Evolutionary conservation across 2,329 filamentous ascomycete species (phyloP).

Genomic region (Orbilia javanica): DNA sequence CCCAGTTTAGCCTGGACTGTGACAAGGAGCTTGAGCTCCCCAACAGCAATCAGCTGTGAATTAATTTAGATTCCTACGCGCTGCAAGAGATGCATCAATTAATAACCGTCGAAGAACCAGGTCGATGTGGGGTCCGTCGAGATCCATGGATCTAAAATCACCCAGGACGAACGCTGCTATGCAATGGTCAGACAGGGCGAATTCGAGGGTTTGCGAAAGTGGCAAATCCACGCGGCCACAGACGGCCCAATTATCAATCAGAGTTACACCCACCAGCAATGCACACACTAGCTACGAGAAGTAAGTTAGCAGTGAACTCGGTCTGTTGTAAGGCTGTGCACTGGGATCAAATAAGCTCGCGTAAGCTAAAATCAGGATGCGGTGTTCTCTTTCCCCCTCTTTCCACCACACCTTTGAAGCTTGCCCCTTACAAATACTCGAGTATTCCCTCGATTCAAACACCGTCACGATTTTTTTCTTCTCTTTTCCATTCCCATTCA

Average conservation of each 20-base stretch:
- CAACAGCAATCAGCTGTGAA: too few relatives aligned
- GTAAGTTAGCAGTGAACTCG: neutral
- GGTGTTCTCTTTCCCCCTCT: constrained; percentile 39
- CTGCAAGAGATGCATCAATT: too few relatives aligned
- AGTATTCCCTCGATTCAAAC: neutral
- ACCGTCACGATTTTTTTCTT: neutral
- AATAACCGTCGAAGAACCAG: too few relatives aligned
- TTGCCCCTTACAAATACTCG: constrained; percentile 13
- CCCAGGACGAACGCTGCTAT: too few relatives aligned
- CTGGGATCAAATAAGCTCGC: constrained; percentile 40
- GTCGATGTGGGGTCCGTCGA: too few relatives aligned
- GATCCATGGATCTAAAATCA: too few relatives aligned
- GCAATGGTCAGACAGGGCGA: too few relatives aligned
- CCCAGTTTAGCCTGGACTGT: too few relatives aligned
- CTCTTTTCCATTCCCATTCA: too few relatives aligned
- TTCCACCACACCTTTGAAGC: constrained; percentile 16
- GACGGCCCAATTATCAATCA: constrained; percentile 20
- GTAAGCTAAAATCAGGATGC: constrained; percentile 41
- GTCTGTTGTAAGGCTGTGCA: neutral
- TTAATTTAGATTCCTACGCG: too few relatives aligned
- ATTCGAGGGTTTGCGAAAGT: neutral
- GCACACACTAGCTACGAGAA: neutral
- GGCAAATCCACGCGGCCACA: constrained; percentile 13
- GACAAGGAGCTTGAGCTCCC: too few relatives aligned
- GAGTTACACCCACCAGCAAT: neutral